These are phyloP conservation scores for Fusarium equiseti DNA, from an alignment of 2,329 filamentous ascomycete species.

Conservation along the genomic window DNA sequence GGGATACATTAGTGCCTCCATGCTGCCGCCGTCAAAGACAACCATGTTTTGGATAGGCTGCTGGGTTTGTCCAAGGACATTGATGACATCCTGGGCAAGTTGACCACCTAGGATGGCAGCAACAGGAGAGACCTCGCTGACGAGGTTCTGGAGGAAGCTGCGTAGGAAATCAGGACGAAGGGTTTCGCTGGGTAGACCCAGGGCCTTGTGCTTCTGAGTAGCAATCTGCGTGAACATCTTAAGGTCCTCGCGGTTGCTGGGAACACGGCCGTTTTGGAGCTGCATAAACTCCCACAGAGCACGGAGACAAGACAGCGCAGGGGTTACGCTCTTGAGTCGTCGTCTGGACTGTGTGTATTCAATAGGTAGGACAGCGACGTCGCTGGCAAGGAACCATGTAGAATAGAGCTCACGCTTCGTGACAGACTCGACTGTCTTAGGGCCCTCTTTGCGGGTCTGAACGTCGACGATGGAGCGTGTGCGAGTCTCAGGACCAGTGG, in stretches of 20 bases:
- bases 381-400: slow-evolving; percentile 84
- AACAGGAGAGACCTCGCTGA: slow-evolving; percentile 85
- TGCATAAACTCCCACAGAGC: slow-evolving; percentile 87
- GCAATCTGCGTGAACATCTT: slow-evolving; percentile 81
- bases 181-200: slow-evolving; percentile 76
- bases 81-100: slow-evolving; percentile 96
- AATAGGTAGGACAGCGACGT: slow-evolving; percentile 77
- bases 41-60: slow-evolving; percentile 97
- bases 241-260: slow-evolving; percentile 74
- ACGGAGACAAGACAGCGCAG: slow-evolving; percentile 85
- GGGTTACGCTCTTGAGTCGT: slow-evolving; percentile 80
- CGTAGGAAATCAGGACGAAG: slow-evolving; percentile 79
- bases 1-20: slow-evolving; percentile 83
- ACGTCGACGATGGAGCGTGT: slow-evolving; percentile 82
- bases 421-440: slow-evolving; percentile 83
- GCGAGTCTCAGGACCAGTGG: slow-evolving; percentile 74
- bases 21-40: slow-evolving; percentile 87
- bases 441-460: slow-evolving; percentile 74
- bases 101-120: slow-evolving; percentile 90
- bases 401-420: slow-evolving; percentile 93
- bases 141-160: slow-evolving; percentile 87
- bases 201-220: slow-evolving; percentile 80
- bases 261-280: slow-evolving; percentile 63
- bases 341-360: slow-evolving; percentile 77
- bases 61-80: slow-evolving; percentile 89